Conservation (phyloP, 2,329 filamentous ascomycete genomes). For the Scytalidium lignicola region DNA sequence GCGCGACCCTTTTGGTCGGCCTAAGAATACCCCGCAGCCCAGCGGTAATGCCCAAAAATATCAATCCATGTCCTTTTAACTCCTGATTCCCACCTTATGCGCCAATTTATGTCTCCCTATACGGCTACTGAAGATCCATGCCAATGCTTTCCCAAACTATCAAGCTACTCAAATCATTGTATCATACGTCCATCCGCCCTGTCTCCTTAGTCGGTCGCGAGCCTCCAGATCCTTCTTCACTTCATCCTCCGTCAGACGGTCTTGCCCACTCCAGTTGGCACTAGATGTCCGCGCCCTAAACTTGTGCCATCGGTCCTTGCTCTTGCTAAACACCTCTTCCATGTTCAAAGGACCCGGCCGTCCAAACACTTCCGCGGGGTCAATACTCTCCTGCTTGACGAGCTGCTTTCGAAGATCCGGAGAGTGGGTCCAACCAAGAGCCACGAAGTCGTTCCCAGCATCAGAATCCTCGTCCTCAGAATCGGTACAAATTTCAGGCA, state of each 20-base stretch:
- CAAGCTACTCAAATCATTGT: constrained; percentile 22
- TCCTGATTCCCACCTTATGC: no score
- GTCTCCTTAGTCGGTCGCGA: constrained; percentile 70
- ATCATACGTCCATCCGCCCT: constrained; percentile 77
- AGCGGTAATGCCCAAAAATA: no score
- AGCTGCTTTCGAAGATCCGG: constrained; percentile 75
- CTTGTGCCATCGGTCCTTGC: constrained; percentile 77
- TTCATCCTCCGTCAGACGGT: constrained; percentile 82
- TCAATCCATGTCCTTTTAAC: no score
- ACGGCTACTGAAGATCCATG: background rate
- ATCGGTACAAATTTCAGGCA: constrained; percentile 94
- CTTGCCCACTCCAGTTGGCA: constrained; percentile 85
- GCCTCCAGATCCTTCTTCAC: constrained; percentile 74
- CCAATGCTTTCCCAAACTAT: background rate
- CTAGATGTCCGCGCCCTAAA: constrained; percentile 90
- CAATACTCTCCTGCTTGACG: constrained; percentile 75
- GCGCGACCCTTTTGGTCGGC: no score
- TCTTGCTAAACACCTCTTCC: constrained; percentile 93
- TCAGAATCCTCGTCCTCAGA: constrained; percentile 77
- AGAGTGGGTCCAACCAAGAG: constrained; percentile 84
- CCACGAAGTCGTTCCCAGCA: constrained; percentile 50
- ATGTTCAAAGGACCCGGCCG: constrained; percentile 83
- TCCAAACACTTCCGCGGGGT: constrained; percentile 83
- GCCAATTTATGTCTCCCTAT: no score
- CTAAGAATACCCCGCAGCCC: no score